phyloP scores from a whole-genome alignment of 1,139 yeast genomes.

The Taphrina wiesneri region DNA sequence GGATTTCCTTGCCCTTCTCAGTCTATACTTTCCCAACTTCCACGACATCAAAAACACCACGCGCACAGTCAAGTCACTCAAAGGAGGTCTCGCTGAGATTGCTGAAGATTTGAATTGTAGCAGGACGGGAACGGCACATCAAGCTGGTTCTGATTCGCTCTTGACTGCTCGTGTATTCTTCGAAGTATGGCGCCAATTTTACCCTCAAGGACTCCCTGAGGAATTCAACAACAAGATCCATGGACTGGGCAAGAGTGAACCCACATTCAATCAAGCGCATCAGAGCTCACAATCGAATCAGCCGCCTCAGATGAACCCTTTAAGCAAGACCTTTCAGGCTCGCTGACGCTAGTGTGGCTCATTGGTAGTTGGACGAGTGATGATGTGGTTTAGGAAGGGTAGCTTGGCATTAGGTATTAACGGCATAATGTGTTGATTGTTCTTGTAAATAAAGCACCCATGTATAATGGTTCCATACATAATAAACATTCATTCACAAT shows the following conservation, averaged over 20 bases:
- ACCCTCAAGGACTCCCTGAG: conserved; percentile 37
- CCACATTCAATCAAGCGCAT: conserved; percentile 1
- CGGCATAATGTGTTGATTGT: not conserved
- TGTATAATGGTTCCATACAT: not conserved
- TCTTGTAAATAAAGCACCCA: conserved; percentile 1
- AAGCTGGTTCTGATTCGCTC: conserved; percentile 58
- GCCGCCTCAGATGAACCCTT: conserved; percentile 15
- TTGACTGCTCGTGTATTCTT: conserved; percentile 55
- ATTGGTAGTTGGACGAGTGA: not conserved
- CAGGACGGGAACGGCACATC: conserved; percentile 46
- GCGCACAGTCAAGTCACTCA: conserved; percentile 48
- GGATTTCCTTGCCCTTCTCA: conserved; percentile 73
- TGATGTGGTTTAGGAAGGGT: too few species aligned
- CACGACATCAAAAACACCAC: conserved; percentile 83
- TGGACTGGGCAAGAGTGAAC: conserved; percentile 25
- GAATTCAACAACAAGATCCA: conserved; percentile 30
- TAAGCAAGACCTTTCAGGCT: conserved; percentile 19
- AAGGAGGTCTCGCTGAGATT: conserved; percentile 48
- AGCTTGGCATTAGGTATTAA: not conserved
- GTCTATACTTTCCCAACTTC: conserved; percentile 74
- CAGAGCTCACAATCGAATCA: not conserved
- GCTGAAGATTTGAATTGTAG: conserved; percentile 55
- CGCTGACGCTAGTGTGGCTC: not conserved
- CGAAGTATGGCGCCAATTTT: conserved; percentile 51
- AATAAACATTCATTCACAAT: not conserved